Conservation (phyloP, 2,329 filamentous ascomycete genomes). For the Diaporthe destruens region DNA sequence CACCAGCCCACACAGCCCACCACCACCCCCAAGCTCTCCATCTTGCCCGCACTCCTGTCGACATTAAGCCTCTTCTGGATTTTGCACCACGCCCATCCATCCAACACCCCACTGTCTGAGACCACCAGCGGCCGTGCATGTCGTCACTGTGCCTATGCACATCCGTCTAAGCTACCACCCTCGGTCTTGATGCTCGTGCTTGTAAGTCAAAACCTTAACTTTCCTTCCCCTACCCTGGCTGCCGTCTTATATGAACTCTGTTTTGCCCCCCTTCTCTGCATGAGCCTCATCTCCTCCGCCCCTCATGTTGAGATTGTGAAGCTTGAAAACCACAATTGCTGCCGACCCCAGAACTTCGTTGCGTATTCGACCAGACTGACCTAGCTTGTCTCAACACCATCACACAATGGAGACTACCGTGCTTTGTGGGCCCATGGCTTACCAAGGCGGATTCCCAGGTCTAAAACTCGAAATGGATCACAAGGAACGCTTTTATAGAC, state of each 20-base stretch:
- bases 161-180: constrained; percentile 3
- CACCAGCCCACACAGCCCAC: constrained; percentile 14
- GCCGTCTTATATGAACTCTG: constrained; percentile 25
- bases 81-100: constrained; percentile 11
- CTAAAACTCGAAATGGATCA: constrained; percentile 57
- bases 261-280: not conserved
- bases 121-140: constrained; percentile 35
- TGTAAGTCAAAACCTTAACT: constrained; percentile 19
- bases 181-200: constrained; percentile 8
- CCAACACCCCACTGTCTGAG: constrained; percentile 33
- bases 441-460: constrained; percentile 44
- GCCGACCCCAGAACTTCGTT: not conserved
- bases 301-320: not conserved
- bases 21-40: not conserved
- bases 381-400: not conserved
- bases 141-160: constrained; percentile 37
- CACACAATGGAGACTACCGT: constrained; percentile 36
- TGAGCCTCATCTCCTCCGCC: not conserved
- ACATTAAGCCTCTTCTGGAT: not conserved
- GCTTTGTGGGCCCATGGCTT: constrained; percentile 36
- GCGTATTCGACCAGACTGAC: not conserved
- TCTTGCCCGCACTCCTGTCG: not conserved
- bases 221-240: no score
- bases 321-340: not conserved
- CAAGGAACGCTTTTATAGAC: constrained; percentile 86